Evolutionary conservation across 2,329 filamentous ascomycete species (phyloP).

Genomic region (Teratosphaeria viscida): DNA sequence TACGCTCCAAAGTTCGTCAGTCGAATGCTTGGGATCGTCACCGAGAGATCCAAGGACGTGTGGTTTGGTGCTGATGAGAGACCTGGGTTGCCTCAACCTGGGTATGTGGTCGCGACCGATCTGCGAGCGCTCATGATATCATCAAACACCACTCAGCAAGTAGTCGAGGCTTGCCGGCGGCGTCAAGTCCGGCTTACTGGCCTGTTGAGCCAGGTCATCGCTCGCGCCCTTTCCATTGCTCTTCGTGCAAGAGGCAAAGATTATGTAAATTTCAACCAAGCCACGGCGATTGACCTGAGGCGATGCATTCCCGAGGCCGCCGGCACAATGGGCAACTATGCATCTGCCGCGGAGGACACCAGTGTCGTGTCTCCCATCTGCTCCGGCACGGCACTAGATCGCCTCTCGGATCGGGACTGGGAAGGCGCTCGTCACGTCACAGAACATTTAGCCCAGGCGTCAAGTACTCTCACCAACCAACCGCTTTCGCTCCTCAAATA

Average conservation of each 20-base stretch:
- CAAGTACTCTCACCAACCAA: conserved; percentile 28
- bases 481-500: conserved; percentile 36
- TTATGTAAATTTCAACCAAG: conserved; percentile 27
- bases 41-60: conserved; percentile 18
- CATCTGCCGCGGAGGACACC: conserved; percentile 6
- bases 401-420: conserved; percentile 23
- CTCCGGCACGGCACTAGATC: neutral
- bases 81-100: conserved; percentile 2
- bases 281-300: conserved; percentile 35
- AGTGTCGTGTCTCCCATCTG: neutral
- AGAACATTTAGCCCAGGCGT: conserved; percentile 22
- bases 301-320: conserved; percentile 22
- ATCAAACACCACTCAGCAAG: conserved; percentile 15
- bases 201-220: conserved; percentile 30
- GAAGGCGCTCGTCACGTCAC: conserved; percentile 23
- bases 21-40: conserved; percentile 24
- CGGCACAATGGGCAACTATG: conserved; percentile 30
- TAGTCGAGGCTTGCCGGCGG: conserved; percentile 22
- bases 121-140: conserved; percentile 26
- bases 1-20: conserved; percentile 29
- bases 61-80: conserved; percentile 12
- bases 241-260: conserved; percentile 12
- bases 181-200: conserved; percentile 34
- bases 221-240: conserved; percentile 27
- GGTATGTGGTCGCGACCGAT: conserved; percentile 16